These are phyloP conservation scores for Kalmusia sp. DNA, from an alignment of 2,329 filamentous ascomycete genomes.

Conservation along the genomic window DNA sequence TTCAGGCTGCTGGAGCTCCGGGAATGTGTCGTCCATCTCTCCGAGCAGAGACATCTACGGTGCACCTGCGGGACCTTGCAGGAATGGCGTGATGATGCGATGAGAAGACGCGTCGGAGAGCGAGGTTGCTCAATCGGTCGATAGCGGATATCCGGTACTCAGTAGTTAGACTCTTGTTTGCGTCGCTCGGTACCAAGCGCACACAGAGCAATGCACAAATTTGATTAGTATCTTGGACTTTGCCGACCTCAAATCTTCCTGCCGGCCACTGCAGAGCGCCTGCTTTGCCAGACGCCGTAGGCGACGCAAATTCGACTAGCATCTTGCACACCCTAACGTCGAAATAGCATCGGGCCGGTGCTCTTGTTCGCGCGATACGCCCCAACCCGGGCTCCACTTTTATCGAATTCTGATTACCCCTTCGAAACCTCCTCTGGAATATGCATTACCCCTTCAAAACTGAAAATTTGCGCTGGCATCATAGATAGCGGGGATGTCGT, in stretches of 20 bases:
- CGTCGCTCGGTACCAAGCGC: not conserved
- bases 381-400: slow-evolving; percentile 10
- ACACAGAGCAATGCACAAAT: too few relatives aligned
- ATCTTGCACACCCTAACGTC: not conserved
- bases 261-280: too few relatives aligned
- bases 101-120: not conserved
- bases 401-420: slow-evolving; percentile 32
- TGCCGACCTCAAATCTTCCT: too few relatives aligned
- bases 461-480: slow-evolving; percentile 35
- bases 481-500: slow-evolving; percentile 3
- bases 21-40: slow-evolving; percentile 34
- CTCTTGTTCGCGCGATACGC: not conserved
- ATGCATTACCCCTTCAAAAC: slow-evolving; percentile 47
- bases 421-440: slow-evolving; percentile 30
- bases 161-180: too few relatives aligned
- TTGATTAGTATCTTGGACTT: too few relatives aligned
- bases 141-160: slow-evolving; percentile 5
- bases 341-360: slow-evolving; percentile 10
- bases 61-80: not conserved
- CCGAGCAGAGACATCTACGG: slow-evolving; percentile 11
- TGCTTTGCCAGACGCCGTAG: too few relatives aligned
- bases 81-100: not conserved
- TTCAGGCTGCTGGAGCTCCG: slow-evolving; percentile 62
- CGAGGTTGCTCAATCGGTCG: not conserved
- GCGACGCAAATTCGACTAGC: slow-evolving; percentile 8